Percentiles rank a stretch among this genome's conserved stretches.
Conservation (phyloP, 192 early-diverging fungal species). For the Linnemannia hyalina region DNA sequence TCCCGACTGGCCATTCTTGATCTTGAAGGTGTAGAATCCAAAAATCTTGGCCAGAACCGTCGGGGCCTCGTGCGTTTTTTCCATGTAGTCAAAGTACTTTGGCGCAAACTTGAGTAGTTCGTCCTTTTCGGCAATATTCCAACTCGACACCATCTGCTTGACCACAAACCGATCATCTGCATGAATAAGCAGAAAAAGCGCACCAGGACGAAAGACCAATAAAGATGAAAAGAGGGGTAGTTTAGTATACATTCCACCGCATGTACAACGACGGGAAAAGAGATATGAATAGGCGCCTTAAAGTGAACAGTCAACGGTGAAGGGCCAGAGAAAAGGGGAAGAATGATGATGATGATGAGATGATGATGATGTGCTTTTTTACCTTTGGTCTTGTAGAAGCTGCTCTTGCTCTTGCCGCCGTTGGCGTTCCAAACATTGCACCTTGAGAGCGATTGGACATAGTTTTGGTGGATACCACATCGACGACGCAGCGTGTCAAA, state of each 20-base stretch:
- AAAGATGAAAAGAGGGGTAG: background rate
- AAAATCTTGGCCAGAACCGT: conserved; percentile 89
- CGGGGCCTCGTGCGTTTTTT: conserved; percentile 72
- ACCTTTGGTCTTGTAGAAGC: conserved; percentile 87
- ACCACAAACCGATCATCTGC: conserved; percentile 89
- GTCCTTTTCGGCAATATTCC: conserved; percentile 84
- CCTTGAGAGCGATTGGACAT: conserved; percentile 83
- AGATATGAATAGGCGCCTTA: background rate
- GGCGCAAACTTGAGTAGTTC: conserved; percentile 90
- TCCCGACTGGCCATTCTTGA: conserved; percentile 78
- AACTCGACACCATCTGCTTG: conserved; percentile 84
- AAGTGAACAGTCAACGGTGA: background rate
- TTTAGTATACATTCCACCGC: background rate
- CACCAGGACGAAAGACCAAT: background rate
- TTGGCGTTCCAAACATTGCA: conserved; percentile 82
- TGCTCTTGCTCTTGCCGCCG: conserved; percentile 92
- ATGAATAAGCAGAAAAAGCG: background rate
- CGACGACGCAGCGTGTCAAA: conserved; percentile 87
- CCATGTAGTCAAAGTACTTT: conserved; percentile 90
- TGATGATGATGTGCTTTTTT: background rate
- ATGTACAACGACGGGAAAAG: background rate
- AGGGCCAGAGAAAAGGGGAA: background rate
- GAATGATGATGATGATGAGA: no score
- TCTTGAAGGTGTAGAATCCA: conserved; percentile 91
- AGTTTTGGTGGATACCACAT: conserved; percentile 84